Evolutionary conservation across 441 rosid species (phyloP).

Genomic region (Theobroma grandiflorum): DNA sequence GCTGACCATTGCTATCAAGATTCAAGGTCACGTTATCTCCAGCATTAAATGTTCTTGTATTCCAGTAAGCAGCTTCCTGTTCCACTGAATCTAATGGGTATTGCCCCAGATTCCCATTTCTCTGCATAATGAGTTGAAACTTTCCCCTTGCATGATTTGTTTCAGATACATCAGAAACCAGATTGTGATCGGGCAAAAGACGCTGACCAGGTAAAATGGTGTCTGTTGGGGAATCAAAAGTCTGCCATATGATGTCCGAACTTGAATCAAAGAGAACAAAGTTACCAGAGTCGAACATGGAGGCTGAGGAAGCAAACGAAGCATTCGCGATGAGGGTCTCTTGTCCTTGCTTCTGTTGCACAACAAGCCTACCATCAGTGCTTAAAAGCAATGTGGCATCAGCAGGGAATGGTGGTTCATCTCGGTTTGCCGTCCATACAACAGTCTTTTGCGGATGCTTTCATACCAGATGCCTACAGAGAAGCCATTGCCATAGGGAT

Average conservation of each 20-base stretch:
- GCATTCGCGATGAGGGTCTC: neutral
- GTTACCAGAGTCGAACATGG: slow-evolving; percentile 48
- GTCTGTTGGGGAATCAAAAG: slow-evolving; percentile 33
- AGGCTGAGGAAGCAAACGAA: slow-evolving; percentile 25
- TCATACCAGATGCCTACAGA: slow-evolving; percentile 35
- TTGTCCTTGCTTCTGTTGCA: slow-evolving; percentile 7
- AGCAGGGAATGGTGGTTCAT: slow-evolving; percentile 27
- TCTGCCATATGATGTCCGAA: slow-evolving; percentile 37
- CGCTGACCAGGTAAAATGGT: slow-evolving; percentile 39
- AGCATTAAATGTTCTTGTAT: neutral
- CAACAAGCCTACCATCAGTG: slow-evolving; percentile 24
- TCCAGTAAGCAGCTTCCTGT: slow-evolving; percentile 14
- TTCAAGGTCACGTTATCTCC: slow-evolving; percentile 20
- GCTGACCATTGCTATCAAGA: slow-evolving; percentile 1
- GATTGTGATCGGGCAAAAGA: neutral
- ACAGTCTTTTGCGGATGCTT: slow-evolving; percentile 29
- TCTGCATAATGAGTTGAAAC: slow-evolving; percentile 32
- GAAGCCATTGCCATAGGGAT: slow-evolving; percentile 29
- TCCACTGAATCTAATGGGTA: slow-evolving; percentile 17
- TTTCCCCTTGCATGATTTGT: slow-evolving; percentile 26
- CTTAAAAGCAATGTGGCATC: slow-evolving; percentile 28
- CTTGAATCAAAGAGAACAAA: slow-evolving; percentile 40
- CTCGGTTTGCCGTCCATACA: slow-evolving; percentile 38
- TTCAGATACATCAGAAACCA: slow-evolving; percentile 28
- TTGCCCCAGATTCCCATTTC: slow-evolving; percentile 37